These are phyloP conservation scores for Taphrina betulina DNA, from an alignment of 1,139 yeast species.

Conservation along the genomic window DNA sequence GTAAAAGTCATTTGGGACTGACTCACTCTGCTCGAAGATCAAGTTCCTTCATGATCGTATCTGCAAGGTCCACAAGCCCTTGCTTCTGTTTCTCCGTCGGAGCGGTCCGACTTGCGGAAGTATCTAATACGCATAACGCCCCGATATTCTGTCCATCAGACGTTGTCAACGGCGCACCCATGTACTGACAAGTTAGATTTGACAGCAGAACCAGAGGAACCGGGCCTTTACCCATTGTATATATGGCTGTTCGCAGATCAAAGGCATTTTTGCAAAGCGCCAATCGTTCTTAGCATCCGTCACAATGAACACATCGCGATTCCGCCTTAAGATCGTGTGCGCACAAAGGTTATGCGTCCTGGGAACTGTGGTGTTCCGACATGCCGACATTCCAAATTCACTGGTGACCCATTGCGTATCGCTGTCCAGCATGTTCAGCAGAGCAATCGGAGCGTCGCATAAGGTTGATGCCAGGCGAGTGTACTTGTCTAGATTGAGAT, in stretches of 20 bases:
- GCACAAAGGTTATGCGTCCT: constrained; percentile 18
- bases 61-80: constrained; percentile 5
- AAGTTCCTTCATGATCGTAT: constrained; percentile 10
- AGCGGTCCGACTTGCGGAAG: not conserved
- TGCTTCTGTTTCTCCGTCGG: constrained; percentile 2
- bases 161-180: constrained; percentile 1
- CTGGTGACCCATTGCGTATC: constrained; percentile 6
- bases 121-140: constrained; percentile 4
- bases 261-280: constrained; percentile 11
- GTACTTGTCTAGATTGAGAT: constrained; percentile 12
- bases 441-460: constrained; percentile 19
- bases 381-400: constrained; percentile 5
- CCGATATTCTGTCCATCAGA: constrained; percentile 9
- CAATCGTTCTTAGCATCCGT: constrained; percentile 11
- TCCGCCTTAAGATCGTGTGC: constrained; percentile 9
- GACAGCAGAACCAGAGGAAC: too few species aligned
- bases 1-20: too few species aligned
- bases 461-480: constrained; percentile 24
- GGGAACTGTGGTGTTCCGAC: constrained; percentile 8
- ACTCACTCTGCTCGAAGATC: not conserved
- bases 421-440: constrained; percentile 9
- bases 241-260: constrained; percentile 8
- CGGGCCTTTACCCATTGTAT: constrained; percentile 5
- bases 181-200: too few species aligned
- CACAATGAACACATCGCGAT: constrained; percentile 4